Base-by-base conservation (phyloP, 495 filamentous ascomycete species). In the Tuber brumale region DNA sequence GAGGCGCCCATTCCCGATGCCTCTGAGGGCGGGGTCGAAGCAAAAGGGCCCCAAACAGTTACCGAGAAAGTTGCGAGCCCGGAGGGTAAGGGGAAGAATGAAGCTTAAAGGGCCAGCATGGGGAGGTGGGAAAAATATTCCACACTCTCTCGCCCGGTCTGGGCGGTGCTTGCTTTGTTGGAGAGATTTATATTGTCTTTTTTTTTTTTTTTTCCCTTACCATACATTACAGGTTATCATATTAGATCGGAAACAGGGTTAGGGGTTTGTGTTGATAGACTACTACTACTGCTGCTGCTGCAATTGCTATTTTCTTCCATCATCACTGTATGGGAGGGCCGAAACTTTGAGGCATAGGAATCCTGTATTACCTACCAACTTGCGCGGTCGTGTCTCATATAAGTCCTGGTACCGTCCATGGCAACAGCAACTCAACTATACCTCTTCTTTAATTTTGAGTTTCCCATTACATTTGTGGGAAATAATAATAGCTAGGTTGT, bases 1-100 rank as follows among this genome's bases (percentile, higher is more conserved):
- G 87, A 80, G 18, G 69, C 57, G 31, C 16, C 57, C 27, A 19
- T 14, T 35, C 31, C 27, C 35, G 57, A 35, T 31, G 57, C 57
- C 12, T 66, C 57, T 12, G 57, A 48, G 44, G 19, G 31, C 27
- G 72, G 69, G 9, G n/a, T 35, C 9, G 31, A n/a, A 41, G 69
- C 61, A n/a, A 46, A 76, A 35, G 75, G 35, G 18, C 71, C 35
- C n/a, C 48, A 51, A 35, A 37, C 42, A 41, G 48, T 48, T 21
- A 41, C 70, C 4, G 21, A 48, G 43, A 42, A 43, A 19, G 75
- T 72, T 31, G 48, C 70, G 10, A 72, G 31, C 69, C 9, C 43
- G 43, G 46, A 76, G 71, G 43, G 9, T 39, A 61, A 76, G 75
- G 45, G 43, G 37, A 74, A 66, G 45, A 70, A 42, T 41, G 72